These are phyloP conservation scores for Aspergillus campestris DNA, from an alignment of 495 filamentous ascomycete genomes.

Conservation along the genomic window DNA sequence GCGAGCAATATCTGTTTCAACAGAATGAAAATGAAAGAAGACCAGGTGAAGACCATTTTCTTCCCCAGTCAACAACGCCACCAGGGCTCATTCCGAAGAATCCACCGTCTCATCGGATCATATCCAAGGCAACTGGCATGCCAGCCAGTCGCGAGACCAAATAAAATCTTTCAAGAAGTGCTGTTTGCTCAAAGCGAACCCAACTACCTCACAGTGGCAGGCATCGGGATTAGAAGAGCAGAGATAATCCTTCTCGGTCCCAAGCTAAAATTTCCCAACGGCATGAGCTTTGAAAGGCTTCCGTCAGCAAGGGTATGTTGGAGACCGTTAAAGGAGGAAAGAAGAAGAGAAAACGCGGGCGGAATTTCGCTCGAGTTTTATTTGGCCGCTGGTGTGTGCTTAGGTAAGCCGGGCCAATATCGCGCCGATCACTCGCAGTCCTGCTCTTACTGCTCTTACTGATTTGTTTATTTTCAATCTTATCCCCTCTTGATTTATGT, in stretches of 20 bases:
- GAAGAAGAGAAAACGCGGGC: conserved; percentile 9
- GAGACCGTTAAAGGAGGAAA: conserved; percentile 30
- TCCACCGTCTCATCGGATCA: background rate
- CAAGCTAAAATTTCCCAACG: conserved; percentile 35
- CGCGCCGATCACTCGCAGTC: too few relatives aligned
- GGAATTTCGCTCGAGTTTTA: conserved; percentile 14
- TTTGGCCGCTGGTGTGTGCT: conserved; percentile 5
- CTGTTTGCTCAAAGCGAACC: conserved; percentile 47
- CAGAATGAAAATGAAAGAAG: too few relatives aligned
- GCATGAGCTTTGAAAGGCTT: conserved; percentile 14
- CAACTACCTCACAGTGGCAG: conserved; percentile 29
- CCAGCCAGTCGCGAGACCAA: background rate
- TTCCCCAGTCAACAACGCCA: too few relatives aligned
- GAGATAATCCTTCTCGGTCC: conserved; percentile 35
- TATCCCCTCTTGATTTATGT: too few relatives aligned
- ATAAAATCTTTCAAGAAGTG: conserved; percentile 1
- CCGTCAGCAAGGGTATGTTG: conserved; percentile 41
- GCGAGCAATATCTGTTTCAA: background rate
- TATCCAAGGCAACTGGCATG: background rate
- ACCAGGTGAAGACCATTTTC: conserved; percentile 9
- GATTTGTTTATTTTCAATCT: too few relatives aligned
- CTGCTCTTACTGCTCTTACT: too few relatives aligned
- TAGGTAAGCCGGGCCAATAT: conserved; percentile 8
- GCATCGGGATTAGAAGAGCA: conserved; percentile 44
- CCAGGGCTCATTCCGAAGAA: too few relatives aligned